Percentiles rank a stretch among this genome's conserved stretches.
phyloP scores from a whole-genome alignment of 148 eudicot species.

The Tetragonia tetragonoides region DNA sequence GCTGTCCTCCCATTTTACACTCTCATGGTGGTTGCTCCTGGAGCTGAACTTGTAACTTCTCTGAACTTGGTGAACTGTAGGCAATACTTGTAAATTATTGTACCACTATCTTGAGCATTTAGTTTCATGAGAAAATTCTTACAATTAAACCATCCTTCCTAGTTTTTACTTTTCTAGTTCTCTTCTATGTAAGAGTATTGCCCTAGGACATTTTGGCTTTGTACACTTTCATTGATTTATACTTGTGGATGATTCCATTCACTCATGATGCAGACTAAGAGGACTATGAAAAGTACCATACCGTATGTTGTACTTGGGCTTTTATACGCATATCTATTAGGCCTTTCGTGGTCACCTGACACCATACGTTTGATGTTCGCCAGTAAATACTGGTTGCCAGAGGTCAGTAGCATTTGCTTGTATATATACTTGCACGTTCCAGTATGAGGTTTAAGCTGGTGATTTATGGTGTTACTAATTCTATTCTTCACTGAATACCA shows the following conservation, averaged over 20 bases:
- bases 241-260: slow-evolving; percentile 2
- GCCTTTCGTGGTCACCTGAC: slow-evolving; percentile 94
- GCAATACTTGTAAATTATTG: not conserved
- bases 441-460: no score
- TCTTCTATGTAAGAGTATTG: not conserved
- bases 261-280: slow-evolving; percentile 64
- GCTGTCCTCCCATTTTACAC: slow-evolving; percentile 93
- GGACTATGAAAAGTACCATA: slow-evolving; percentile 61
- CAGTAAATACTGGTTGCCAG: slow-evolving; percentile 89
- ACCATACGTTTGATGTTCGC: slow-evolving; percentile 74
- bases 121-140: not conserved
- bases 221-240: not conserved
- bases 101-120: not conserved
- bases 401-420: slow-evolving; percentile 48
- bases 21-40: slow-evolving; percentile 89
- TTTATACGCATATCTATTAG: slow-evolving; percentile 67
- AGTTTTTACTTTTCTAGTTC: no score
- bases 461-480: not conserved
- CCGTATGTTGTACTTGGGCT: slow-evolving; percentile 75
- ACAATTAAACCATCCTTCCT: no score
- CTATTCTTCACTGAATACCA: no score
- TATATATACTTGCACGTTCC: no score
- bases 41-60: slow-evolving; percentile 64
- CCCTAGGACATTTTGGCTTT: not conserved
- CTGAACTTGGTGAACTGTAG: slow-evolving; percentile 7